Percentiles rank a stretch among this genome's conserved stretches.
Evolutionary conservation across 2,329 filamentous ascomycete genomes (phyloP).

Genomic region (Phyllosticta citribraziliensis): DNA sequence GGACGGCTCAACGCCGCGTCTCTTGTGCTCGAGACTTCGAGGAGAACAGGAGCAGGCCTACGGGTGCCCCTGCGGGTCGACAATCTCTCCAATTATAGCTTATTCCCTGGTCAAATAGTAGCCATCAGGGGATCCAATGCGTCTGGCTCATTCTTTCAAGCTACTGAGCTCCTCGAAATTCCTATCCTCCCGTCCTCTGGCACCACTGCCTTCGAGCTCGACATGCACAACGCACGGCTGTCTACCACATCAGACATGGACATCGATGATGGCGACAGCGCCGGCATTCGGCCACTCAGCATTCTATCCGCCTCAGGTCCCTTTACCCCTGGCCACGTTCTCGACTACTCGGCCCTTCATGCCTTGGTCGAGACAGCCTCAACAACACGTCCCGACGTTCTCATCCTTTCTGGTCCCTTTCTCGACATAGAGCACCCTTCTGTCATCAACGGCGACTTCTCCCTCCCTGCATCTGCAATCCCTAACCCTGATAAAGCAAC

Average conservation of each 20-base stretch:
- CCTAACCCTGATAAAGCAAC: constrained; percentile 60
- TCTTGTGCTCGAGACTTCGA: constrained; percentile 77
- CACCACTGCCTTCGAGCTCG: constrained; percentile 55
- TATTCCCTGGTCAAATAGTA: constrained; percentile 93
- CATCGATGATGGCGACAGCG: constrained; percentile 30
- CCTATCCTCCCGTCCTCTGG: constrained; percentile 68
- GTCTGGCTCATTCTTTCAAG: constrained; percentile 72
- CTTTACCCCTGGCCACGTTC: constrained; percentile 84
- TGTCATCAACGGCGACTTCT: constrained; percentile 50
- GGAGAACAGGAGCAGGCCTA: constrained; percentile 71
- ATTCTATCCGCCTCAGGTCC: constrained; percentile 75
- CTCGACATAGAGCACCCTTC: constrained; percentile 86
- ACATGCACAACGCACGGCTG: constrained; percentile 59
- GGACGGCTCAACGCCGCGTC: constrained; percentile 80
- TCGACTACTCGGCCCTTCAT: constrained; percentile 80
- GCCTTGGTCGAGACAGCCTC: constrained; percentile 70
- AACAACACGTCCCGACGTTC: constrained; percentile 62
- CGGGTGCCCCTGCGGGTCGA: constrained; percentile 72
- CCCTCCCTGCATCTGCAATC: constrained; percentile 31
- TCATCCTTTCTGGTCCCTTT: constrained; percentile 80
- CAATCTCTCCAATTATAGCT: constrained; percentile 59
- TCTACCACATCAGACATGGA: constrained; percentile 40
- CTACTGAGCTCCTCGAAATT: constrained; percentile 63
- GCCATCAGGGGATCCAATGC: constrained; percentile 80
- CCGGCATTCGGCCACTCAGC: constrained; percentile 54